Evolutionary conservation across 192 early-diverging fungal genomes (phyloP), one percentile per base, ranked within the genome.

Genomic region (Umbelopsis isabellina): DNA sequence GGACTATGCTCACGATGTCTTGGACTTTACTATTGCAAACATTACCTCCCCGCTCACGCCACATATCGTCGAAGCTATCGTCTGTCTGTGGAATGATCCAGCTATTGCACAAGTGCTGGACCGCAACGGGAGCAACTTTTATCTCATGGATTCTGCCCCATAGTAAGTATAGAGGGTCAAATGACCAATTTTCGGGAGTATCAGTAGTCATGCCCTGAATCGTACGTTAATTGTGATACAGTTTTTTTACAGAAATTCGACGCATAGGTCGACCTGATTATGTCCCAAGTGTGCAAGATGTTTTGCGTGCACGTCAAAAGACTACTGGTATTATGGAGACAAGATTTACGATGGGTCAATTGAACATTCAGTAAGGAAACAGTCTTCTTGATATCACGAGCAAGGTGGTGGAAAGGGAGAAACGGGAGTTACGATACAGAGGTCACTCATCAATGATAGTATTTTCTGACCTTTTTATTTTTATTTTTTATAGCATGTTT

Each of bases 291-390:
- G 96, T 96, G 64, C 92, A 94, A 68, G 97, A 99, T 74, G 94
- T 99, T 23, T 84, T 99, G 68, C 82, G 93, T 15, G 92, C 97
- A 16, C 91, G 97, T 68, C 93, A 95, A 51, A 99, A 97, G 81
- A 98, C 97, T 3, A 99, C 96, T 12, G 96, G 96, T 70, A 99
- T 99, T 71, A 95, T 92, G 15, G 97, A 99, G 82, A 97, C 94
- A 27, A 89, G 84, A 85, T 21, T 93, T 85, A 93, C 88, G 70
- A 95, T 97, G 87, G 94, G 91, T 25, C 91, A 93, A 75, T 84
- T 96, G 30, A 95, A 83, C 80, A 88, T 99, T 84, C 93, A 92
- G 92, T 83, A 89, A 83, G 89, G 89, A 86, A 76, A 30, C 22
- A 66, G 35, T 0, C 10, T 41, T 41, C 6, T 41, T 79, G 84